Conservation (phyloP, 768 basidiomycete genomes). For the Xerocomus potaroensis region DNA sequence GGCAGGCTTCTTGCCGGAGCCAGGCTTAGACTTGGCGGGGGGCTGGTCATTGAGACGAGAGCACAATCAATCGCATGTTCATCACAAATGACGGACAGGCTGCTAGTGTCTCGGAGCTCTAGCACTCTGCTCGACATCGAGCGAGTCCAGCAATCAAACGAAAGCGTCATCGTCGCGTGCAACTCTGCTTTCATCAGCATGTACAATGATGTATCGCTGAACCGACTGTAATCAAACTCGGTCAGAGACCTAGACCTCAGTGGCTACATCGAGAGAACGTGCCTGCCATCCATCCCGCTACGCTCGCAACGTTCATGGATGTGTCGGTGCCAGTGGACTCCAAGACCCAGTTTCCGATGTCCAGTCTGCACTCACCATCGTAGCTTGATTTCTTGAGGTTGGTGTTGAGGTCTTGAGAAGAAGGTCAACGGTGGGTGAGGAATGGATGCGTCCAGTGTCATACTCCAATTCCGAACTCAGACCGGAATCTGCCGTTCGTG, state of each 20-base stretch:
- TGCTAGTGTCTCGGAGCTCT: constrained; percentile 51
- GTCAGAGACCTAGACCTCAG: constrained; percentile 19
- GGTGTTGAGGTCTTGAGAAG: constrained; percentile 19
- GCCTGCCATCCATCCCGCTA: constrained; percentile 52
- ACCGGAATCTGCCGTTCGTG: too few species aligned
- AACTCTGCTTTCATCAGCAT: constrained; percentile 36
- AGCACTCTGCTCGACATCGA: constrained; percentile 33
- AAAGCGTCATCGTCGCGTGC: constrained; percentile 36
- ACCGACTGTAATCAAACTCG: constrained; percentile 15
- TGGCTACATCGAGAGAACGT: constrained; percentile 37
- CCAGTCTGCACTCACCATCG: constrained; percentile 50
- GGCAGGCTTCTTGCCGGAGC: constrained; percentile 80
- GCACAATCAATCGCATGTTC: constrained; percentile 35
- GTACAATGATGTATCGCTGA: constrained; percentile 16
- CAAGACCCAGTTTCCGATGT: constrained; percentile 24
- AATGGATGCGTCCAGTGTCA: too few species aligned
- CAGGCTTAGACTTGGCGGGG: constrained; percentile 56
- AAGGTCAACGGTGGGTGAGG: too few species aligned
- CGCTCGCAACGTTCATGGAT: constrained; percentile 27
- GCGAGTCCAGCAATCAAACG: constrained; percentile 39
- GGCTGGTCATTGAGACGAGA: constrained; percentile 93
- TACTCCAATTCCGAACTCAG: too few species aligned
- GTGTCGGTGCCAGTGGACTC: constrained; percentile 38
- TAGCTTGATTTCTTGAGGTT: constrained; percentile 36
- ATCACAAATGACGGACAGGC: constrained; percentile 22